Evolutionary conservation across 2,329 filamentous ascomycete species (phyloP), one percentile per base, ranked within the genome.

Genomic region (Aureobasidium pullulans): DNA sequence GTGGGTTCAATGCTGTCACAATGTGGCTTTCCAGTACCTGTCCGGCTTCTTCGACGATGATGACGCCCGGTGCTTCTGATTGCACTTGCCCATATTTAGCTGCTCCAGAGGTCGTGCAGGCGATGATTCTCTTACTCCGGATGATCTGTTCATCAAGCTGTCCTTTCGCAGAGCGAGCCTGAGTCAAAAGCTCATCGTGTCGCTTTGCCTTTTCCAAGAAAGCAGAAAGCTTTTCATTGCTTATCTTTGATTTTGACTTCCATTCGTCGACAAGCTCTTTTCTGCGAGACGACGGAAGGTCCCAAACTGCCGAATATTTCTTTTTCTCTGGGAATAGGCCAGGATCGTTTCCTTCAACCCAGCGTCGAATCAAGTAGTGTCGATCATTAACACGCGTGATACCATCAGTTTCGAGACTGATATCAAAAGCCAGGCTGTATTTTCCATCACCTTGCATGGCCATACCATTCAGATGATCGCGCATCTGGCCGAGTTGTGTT

Each of bases 21-120:
- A 81, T 72, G 61, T 88, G 84, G 0, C 81, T 75, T 66, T 89
- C 85, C 46, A 88, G 73, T 0, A 89, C 82, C 63, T 88, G 85
- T 0, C 80, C 86, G 1, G 85, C 85, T 65, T 89, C 86, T 66
- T 89, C 85, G 36, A 66, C 62, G 1, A 70, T 32, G 1, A 70
- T 37, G 16, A 70, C 62, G 8, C 67, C 67, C 1, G 67, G 64
- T 2, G 16, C 40, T 10, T 67, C 81, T 84, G 4, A 87, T 66
- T 31, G 87, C 66, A 2, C 85, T 77, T 64, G 85, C 81, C 53
- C 73, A 71, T 28, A 71, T 66, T 15, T 86, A 58, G 15, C 76
- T 72, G 84, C 83, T 2, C 85, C 71, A 0, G 81, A 81, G 0
- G 81, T 83, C 0, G 84, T 86, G 1, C 83, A 74, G 0, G 81